These are phyloP conservation scores for Sequoiadendron giganteum DNA, from an alignment of 75 land plant genomes.

Conservation along the genomic window DNA sequence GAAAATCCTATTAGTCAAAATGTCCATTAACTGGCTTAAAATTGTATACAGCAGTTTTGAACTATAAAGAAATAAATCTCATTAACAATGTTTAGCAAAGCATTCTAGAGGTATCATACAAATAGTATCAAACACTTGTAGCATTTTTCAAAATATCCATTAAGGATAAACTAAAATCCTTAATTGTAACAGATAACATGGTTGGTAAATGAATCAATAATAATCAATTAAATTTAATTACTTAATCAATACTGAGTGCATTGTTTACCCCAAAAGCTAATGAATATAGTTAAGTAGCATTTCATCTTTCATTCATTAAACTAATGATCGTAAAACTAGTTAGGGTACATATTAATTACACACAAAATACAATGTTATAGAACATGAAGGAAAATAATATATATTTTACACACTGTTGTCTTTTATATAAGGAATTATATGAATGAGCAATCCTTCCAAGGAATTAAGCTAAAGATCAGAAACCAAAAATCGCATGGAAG, in stretches of 20 bases:
- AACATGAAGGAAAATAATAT: not conserved
- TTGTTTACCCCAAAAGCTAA: not conserved
- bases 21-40: not conserved
- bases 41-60: not conserved
- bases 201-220: not conserved
- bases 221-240: no score
- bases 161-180: not conserved
- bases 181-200: not conserved
- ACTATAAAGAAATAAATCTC: not conserved
- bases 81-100: not conserved
- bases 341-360: not conserved
- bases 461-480: not conserved
- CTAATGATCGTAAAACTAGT: no score
- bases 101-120: not conserved
- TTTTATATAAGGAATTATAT: no score
- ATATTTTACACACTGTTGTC: not conserved
- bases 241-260: not conserved
- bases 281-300: no score
- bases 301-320: no score
- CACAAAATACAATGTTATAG: not conserved
- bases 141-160: not conserved
- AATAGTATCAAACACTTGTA: not conserved
- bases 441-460: not conserved
- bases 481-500: no score
- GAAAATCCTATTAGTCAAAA: slow-evolving; percentile 3